These are phyloP conservation scores for Fusarium tuaranense DNA, from an alignment of 2,329 filamentous ascomycete genomes.

Conservation along the genomic window DNA sequence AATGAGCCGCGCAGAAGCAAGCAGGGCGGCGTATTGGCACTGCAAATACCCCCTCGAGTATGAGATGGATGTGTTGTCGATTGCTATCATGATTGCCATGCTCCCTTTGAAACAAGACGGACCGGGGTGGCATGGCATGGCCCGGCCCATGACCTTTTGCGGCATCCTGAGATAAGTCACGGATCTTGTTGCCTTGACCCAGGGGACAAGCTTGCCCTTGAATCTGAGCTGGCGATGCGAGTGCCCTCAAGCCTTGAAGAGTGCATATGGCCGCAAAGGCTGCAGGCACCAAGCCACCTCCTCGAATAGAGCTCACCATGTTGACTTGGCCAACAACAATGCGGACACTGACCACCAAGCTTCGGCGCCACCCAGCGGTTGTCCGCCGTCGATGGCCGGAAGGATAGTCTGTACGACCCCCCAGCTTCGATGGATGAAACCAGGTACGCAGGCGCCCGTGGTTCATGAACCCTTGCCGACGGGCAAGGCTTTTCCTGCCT, in stretches of 20 bases:
- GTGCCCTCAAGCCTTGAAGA: background rate
- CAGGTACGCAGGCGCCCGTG: conserved; percentile 31
- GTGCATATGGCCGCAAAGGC: background rate
- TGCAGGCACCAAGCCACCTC: background rate
- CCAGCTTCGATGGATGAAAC: conserved; percentile 33
- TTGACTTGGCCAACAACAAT: background rate
- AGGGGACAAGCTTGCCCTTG: background rate
- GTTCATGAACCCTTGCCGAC: conserved; percentile 34
- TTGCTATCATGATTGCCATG: background rate
- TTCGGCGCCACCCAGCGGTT: conserved; percentile 7
- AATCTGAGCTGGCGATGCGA: background rate
- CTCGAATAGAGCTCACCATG: background rate
- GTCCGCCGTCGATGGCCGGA: conserved; percentile 17
- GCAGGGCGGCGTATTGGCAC: conserved; percentile 3
- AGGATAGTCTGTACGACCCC: conserved; percentile 30
- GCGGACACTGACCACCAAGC: background rate
- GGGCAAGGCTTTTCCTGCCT: conserved; percentile 17
- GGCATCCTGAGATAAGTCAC: background rate
- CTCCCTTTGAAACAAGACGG: background rate
- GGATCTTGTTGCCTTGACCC: background rate
- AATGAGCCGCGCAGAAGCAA: conserved; percentile 28
- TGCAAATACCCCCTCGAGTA: conserved; percentile 8
- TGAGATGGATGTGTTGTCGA: background rate
- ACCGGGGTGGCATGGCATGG: background rate
- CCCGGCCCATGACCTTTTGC: background rate